Evolutionary conservation across 768 basidiomycete genomes (phyloP).

Genomic region (Collybia nuda): DNA sequence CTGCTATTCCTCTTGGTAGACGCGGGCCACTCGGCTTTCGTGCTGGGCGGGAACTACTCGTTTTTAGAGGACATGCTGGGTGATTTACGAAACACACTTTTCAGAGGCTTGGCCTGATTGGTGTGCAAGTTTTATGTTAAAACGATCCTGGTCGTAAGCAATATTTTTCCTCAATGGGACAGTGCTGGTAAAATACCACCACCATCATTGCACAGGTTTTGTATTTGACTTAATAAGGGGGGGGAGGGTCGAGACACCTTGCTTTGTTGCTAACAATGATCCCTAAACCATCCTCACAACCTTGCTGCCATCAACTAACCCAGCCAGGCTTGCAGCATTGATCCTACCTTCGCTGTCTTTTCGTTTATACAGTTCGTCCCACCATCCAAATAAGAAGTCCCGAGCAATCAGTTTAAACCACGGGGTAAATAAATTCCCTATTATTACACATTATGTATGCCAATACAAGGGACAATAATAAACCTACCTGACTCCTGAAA

Average conservation of each 20-base stretch:
- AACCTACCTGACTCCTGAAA: constrained; percentile 74
- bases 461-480: not conserved
- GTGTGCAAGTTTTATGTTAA: no score
- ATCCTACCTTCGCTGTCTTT: constrained; percentile 56
- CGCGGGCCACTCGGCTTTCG: constrained; percentile 43
- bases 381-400: constrained; percentile 98
- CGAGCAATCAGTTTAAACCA: constrained; percentile 99
- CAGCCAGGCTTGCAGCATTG: constrained; percentile 61
- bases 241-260: no score
- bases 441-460: not conserved
- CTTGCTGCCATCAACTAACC: constrained; percentile 68
- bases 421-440: constrained; percentile 91
- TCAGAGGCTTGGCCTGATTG: no score
- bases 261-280: constrained; percentile 2
- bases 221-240: no score
- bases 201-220: no score
- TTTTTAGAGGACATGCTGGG: constrained; percentile 49
- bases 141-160: no score
- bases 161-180: no score
- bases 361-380: constrained; percentile 83
- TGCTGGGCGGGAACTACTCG: constrained; percentile 56
- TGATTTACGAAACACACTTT: constrained; percentile 5
- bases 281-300: constrained; percentile 52
- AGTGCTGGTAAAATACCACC: no score
- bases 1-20: constrained; percentile 60